These are phyloP conservation scores for Fusarium sublunatum DNA, from an alignment of 2,329 filamentous ascomycete species.

Conservation along the genomic window DNA sequence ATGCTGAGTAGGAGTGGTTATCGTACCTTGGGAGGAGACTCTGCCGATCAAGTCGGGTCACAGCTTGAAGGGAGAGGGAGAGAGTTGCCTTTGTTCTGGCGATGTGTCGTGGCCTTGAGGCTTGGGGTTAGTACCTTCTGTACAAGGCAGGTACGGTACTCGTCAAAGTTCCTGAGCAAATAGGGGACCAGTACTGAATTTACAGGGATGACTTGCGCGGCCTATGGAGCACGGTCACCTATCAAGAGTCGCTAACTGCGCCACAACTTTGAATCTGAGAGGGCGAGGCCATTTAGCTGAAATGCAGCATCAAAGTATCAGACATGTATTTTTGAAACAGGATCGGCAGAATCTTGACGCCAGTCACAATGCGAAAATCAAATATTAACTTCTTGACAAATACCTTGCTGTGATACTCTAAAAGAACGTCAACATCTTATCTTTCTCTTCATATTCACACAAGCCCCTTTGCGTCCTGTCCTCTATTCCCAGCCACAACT, in stretches of 20 bases:
- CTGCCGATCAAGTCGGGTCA: neutral
- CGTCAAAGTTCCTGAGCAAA: slow-evolving; percentile 29
- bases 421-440: neutral
- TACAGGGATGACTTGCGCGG: slow-evolving; percentile 9
- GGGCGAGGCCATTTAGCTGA: slow-evolving; percentile 16
- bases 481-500: slow-evolving; percentile 12
- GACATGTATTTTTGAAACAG: slow-evolving; percentile 1
- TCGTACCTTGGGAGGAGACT: slow-evolving; percentile 33
- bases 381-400: neutral
- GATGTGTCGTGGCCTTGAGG: slow-evolving; percentile 44
- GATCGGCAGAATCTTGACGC: slow-evolving; percentile 6
- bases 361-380: too few relatives aligned
- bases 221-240: slow-evolving; percentile 5
- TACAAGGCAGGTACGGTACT: slow-evolving; percentile 12
- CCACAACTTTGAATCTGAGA: slow-evolving; percentile 20
- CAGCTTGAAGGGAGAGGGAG: slow-evolving; percentile 11
- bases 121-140: neutral
- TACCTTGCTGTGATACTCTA: neutral
- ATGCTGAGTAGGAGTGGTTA: slow-evolving; percentile 5
- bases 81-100: slow-evolving; percentile 16
- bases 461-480: neutral
- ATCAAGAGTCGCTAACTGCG: slow-evolving; percentile 18
- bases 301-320: slow-evolving; percentile 21
- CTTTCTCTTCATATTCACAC: too few relatives aligned
- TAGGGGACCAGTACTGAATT: slow-evolving; percentile 34